Percentiles rank a stretch among this genome's conserved stretches.
Conservation (phyloP, 768 basidiomycete species). For the Trametes cinnabarina region DNA sequence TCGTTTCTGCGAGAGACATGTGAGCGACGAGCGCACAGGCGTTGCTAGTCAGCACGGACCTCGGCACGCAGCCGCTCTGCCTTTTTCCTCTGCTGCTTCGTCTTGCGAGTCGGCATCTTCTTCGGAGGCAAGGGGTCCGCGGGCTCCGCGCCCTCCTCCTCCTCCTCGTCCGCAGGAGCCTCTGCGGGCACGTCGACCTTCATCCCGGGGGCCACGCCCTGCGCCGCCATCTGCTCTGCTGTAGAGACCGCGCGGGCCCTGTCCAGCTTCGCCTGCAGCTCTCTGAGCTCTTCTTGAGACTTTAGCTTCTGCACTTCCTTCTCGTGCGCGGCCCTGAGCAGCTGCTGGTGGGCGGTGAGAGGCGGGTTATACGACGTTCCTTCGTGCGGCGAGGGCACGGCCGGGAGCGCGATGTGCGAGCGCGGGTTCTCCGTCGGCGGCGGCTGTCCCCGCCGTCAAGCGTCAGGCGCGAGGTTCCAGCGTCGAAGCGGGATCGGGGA, state of each 20-base stretch:
- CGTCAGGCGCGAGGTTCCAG: too few species aligned
- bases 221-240: conserved; percentile 29
- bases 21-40: background rate
- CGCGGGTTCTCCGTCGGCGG: conserved; percentile 48
- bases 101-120: conserved; percentile 49
- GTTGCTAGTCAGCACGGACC: conserved; percentile 39
- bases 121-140: conserved; percentile 37
- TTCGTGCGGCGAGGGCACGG: conserved; percentile 69
- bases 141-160: conserved; percentile 23
- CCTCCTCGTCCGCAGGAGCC: conserved; percentile 29
- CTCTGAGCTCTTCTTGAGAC: conserved; percentile 52
- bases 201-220: conserved; percentile 63
- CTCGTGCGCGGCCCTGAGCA: conserved; percentile 65
- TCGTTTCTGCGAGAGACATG: conserved; percentile 48
- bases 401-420: conserved; percentile 57
- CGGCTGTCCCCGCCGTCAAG: conserved; percentile 34
- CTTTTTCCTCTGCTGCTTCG: conserved; percentile 66
- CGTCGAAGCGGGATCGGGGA: too few species aligned
- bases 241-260: conserved; percentile 40
- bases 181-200: conserved; percentile 47
- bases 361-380: conserved; percentile 92
- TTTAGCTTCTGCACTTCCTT: conserved; percentile 58
- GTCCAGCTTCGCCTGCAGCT: conserved; percentile 55
- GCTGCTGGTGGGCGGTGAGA: conserved; percentile 64
- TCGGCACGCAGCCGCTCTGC: conserved; percentile 62